Conservation (phyloP, 2,329 filamentous ascomycete species). For the Colletotrichum sansevieriae region DNA sequence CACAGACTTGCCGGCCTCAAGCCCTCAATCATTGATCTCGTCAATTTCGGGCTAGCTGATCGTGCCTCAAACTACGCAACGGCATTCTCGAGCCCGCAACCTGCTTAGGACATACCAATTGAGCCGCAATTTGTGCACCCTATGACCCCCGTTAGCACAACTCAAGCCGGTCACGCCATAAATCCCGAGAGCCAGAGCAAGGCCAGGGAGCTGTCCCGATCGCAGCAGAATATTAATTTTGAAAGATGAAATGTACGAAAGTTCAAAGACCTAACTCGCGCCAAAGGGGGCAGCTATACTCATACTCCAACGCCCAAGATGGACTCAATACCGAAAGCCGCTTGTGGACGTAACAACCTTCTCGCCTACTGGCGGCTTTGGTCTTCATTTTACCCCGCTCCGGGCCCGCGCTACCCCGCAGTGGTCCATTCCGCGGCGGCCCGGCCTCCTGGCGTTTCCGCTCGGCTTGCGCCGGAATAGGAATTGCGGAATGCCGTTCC, state of each 20-base stretch:
- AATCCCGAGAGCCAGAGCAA: conserved; percentile 22
- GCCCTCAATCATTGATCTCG: conserved; percentile 19
- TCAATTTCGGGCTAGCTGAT: background rate
- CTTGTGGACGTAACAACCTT: background rate
- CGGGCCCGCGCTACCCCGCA: conserved; percentile 38
- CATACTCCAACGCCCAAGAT: background rate
- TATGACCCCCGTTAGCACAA: conserved; percentile 17
- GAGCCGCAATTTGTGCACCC: conserved; percentile 25
- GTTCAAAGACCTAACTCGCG: background rate
- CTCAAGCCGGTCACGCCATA: no score
- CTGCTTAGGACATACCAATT: conserved; percentile 5
- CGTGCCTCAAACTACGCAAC: background rate
- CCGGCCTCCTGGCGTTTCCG: conserved; percentile 34
- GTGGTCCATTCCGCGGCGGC: conserved; percentile 31
- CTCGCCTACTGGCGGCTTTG: conserved; percentile 37
- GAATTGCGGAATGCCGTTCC: conserved; percentile 36
- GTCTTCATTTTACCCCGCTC: conserved; percentile 11
- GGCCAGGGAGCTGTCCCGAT: conserved; percentile 31
- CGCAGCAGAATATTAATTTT: conserved; percentile 36
- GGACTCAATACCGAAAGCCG: no score
- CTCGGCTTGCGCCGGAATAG: conserved; percentile 43
- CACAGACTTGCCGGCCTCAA: conserved; percentile 9
- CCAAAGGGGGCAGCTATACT: background rate
- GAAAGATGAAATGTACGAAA: background rate
- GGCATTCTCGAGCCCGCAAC: background rate